Evolutionary conservation across 164 flowering plant species (phyloP), one percentile per base, ranked within the genome.

Genomic region (Piper betle): DNA sequence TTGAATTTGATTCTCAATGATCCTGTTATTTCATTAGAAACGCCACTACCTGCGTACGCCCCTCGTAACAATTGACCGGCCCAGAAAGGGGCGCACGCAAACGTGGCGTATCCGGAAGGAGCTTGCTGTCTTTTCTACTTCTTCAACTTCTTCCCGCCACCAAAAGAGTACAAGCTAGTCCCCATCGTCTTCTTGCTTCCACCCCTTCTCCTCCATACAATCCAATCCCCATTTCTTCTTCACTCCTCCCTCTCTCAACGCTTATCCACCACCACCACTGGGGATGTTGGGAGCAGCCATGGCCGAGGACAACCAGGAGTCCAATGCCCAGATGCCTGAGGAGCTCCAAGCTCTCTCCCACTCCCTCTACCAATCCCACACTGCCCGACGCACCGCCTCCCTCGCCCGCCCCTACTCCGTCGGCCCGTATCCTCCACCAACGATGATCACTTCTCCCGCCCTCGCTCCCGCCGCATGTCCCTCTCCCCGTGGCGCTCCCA

Each of bases 401-500:
- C 87, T 91, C 11, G 88, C 72, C n/a, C 87, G 86, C 39, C 94
- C 91, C 18, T 69, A 91, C 40, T 62, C 70, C 40, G 68, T 81
- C 1, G 58, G 75, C 57, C 87, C 85, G n/a, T n/a, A 19, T 80
- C 0, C 52, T 76, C n/a, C n/a, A n/a, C n/a, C n/a, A n/a, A n/a
- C n/a, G n/a, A n/a, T 19, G 12, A 13, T 7, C 50, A 41, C 37
- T 8, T 38, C 13, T 8, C 41, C 5, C 33, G 48, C 13, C 71
- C 76, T 3, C 75, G 82, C 25, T 55, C 78, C 50, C 75, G 96
- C 69, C 86, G 96, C 40, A 76, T 85, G 83, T 88, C 96, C 18
- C 53, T 87, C 72, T 86, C 94, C 4, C 95, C 92, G 2, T 91
- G 96, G 96, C 82, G 95, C 1, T 87, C 95, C 20, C 69, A 84